Conservation (phyloP, 805 yeast genomes). For the Nakazawaea anatomiae region DNA sequence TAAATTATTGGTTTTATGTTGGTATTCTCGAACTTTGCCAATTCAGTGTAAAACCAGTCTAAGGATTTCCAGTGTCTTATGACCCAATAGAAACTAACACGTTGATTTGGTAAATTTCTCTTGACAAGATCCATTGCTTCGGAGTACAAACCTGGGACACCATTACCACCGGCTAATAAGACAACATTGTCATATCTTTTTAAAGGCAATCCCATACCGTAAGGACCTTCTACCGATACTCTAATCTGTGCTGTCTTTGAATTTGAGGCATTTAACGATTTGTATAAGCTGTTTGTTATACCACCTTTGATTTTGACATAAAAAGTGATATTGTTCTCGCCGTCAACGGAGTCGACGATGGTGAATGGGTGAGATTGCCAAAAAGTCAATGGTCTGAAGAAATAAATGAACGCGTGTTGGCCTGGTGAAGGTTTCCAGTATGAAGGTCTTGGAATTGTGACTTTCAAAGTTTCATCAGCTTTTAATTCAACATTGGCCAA, state of each 20-base stretch:
- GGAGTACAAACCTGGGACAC: slow-evolving; percentile 45
- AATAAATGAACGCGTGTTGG: slow-evolving; percentile 32
- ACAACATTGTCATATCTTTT: slow-evolving; percentile 31
- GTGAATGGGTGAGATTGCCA: slow-evolving; percentile 45
- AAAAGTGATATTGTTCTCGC: slow-evolving; percentile 21
- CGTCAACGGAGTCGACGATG: slow-evolving; percentile 18
- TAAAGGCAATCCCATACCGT: slow-evolving; percentile 40
- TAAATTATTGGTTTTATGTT: slow-evolving; percentile 33
- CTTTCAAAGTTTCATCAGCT: slow-evolving; percentile 42
- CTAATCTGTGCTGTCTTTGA: slow-evolving; percentile 24
- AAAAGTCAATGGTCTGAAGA: slow-evolving; percentile 31
- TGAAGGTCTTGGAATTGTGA: slow-evolving; percentile 37
- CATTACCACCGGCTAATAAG: slow-evolving; percentile 47
- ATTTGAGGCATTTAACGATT: slow-evolving; percentile 18
- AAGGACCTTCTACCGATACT: slow-evolving; percentile 57
- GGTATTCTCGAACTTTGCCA: slow-evolving; percentile 25
- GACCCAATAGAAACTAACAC: slow-evolving; percentile 55
- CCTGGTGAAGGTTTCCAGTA: slow-evolving; percentile 37
- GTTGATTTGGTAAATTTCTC: slow-evolving; percentile 20
- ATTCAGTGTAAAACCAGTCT: slow-evolving; percentile 44
- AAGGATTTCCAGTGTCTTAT: slow-evolving; percentile 48
- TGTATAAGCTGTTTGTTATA: slow-evolving; percentile 23
- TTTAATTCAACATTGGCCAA: slow-evolving; percentile 30
- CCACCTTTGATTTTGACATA: slow-evolving; percentile 33
- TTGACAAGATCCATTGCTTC: slow-evolving; percentile 28